Evolutionary conservation across 768 basidiomycete genomes (phyloP).

Genomic region (Botryobasidium botryosum): DNA sequence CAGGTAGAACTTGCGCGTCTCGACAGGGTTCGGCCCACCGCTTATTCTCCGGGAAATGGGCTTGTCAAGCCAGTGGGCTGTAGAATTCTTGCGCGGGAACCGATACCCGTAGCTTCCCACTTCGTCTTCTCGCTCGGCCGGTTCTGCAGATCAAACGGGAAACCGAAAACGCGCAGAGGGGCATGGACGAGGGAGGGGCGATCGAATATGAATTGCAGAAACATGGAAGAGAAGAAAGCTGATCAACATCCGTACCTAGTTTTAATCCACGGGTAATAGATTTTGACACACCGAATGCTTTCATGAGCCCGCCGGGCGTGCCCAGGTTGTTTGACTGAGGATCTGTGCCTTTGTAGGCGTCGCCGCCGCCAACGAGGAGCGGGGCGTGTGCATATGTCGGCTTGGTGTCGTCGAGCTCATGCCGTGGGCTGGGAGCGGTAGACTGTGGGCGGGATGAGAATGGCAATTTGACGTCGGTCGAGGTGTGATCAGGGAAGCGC

Average conservation of each 20-base stretch:
- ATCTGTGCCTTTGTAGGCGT: conserved; percentile 53
- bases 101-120: no score
- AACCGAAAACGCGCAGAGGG: no score
- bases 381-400: conserved; percentile 15
- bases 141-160: no score
- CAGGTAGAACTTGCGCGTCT: no score
- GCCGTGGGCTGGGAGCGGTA: conserved; percentile 10
- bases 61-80: no score
- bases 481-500: no score
- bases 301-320: conserved; percentile 24
- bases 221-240: background rate
- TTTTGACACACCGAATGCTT: conserved; percentile 35
- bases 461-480: no score
- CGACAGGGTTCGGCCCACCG: no score
- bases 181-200: no score
- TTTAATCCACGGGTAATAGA: conserved; percentile 50
- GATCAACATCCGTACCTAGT: conserved; percentile 29
- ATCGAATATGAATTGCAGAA: conserved; percentile 6
- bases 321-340: conserved; percentile 69
- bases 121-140: no score
- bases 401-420: background rate
- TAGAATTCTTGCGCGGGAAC: no score
- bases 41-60: no score
- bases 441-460: conserved; percentile 12
- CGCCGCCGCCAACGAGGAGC: conserved; percentile 6